Base-by-base conservation (phyloP, 1,139 yeast species). In the Pichia sp. region DNA sequence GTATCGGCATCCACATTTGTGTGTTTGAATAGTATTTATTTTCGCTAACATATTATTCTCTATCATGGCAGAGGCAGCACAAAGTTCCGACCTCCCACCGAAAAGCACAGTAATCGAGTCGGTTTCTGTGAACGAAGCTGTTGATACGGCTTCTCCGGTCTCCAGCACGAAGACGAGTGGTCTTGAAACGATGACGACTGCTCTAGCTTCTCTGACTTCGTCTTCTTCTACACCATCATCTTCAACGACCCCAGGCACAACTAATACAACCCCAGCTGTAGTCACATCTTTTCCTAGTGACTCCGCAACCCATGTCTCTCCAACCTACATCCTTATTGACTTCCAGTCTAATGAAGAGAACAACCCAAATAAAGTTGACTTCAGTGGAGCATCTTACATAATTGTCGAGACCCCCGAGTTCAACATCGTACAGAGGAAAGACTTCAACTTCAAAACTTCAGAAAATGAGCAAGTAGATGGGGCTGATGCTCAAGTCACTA, bases 321-420 rank as follows among this genome's bases (percentile, higher is more conserved):
- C 55, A 11, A n/a, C 38, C 15, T 52, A 47, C 47, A 26, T 54
- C 11, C 38, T 52, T 5, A 16, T 54, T 1, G 47, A 52, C 32
- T 46, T 54, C 8, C 4, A 40, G 11, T 51, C 57, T 8, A 30
- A 34, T 13, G 44, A 47, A 42, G 51, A 38, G 7, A 23, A 43
- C 5, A 48, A 51, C 34, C 32, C 43, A n/a, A 55, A 55, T 42
- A 40, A 42, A 15, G 44, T 53, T 8, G 50, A 49, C 8, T 51
- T 55, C 16, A 19, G 41, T 1, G 29, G 29, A 5, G 51, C 42
- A 11, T 53, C 56, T 10, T 55, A 44, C 34, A 23, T 40, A 13
- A 26, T 55, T 31, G 54, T 51, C 11, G 40, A 52, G n/a, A 32
- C 47, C 7, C 7, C 15, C 5, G 36, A 47, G 45, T 55, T 47